These are phyloP conservation scores for Saprolegnia parasitica DNA, from an alignment of 352 stramenopile species.

Conservation along the genomic window DNA sequence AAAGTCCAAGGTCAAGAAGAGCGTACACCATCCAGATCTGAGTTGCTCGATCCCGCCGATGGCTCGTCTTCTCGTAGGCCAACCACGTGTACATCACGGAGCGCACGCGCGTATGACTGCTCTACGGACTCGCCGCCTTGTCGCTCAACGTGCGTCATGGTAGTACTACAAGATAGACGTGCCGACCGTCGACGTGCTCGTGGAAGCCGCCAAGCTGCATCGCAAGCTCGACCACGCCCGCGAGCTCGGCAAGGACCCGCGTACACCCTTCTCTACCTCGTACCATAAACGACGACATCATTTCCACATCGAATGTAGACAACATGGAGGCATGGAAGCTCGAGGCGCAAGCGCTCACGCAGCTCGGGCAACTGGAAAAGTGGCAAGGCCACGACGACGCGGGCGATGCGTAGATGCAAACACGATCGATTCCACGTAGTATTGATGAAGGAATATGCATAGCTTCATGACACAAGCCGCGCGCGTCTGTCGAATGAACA, in stretches of 20 bases:
- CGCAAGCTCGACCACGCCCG: conserved; percentile 49
- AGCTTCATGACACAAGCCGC: conserved; percentile 45
- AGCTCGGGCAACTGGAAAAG: conserved; percentile 72
- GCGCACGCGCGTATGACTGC: conserved; percentile 43
- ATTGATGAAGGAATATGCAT: not conserved
- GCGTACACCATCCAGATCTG: not conserved
- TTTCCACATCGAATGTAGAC: not conserved
- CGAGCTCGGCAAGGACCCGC: conserved; percentile 26
- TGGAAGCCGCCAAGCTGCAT: conserved; percentile 65
- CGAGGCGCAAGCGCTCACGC: conserved; percentile 55
- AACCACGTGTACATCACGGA: conserved; percentile 64
- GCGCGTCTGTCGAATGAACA: conserved; percentile 47
- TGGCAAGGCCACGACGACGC: conserved; percentile 52
- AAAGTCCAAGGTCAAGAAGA: conserved; percentile 9
- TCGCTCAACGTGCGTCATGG: conserved; percentile 3
- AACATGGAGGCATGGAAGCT: conserved; percentile 50
- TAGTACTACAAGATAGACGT: conserved; percentile 70
- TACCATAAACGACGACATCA: no score
- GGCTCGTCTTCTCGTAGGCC: conserved; percentile 1
- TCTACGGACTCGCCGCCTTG: not conserved
- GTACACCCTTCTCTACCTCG: not conserved
- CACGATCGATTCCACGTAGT: not conserved
- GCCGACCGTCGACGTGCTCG: conserved; percentile 57
- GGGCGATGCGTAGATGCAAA: conserved; percentile 42
- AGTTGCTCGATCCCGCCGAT: not conserved